A percentile compares a stretch with the other conserved stretches of the same genome.
phyloP scores from a whole-genome alignment of 768 basidiomycete species.

The Mycena rosella region DNA sequence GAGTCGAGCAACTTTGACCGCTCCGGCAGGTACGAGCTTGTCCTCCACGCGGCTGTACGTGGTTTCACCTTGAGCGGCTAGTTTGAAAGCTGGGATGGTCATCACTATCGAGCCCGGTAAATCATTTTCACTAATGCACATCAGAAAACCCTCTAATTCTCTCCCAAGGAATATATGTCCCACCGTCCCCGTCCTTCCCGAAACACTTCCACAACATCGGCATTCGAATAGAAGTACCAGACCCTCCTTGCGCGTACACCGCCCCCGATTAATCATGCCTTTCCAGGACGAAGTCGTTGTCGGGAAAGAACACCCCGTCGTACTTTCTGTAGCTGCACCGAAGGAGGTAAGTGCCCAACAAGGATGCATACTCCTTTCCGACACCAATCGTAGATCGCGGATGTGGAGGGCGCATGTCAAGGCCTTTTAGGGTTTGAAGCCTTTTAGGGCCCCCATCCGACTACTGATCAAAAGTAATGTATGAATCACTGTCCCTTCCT shows the following conservation, averaged over 20 bases:
- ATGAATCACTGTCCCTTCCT: not conserved
- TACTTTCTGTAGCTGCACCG: slow-evolving; percentile 80
- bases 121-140: slow-evolving; percentile 22
- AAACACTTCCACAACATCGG: slow-evolving; percentile 92
- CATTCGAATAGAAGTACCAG: slow-evolving; percentile 86
- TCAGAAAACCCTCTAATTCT: slow-evolving; percentile 13
- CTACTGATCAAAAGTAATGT: not conserved
- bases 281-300: slow-evolving; percentile 80
- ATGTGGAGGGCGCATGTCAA: slow-evolving; percentile 86
- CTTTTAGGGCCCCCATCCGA: slow-evolving; percentile 30
- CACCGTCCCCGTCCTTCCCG: slow-evolving; percentile 82
- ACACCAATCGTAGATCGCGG: slow-evolving; percentile 62
- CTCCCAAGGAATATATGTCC: slow-evolving; percentile 84
- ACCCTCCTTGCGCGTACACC: not conserved
- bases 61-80: slow-evolving; percentile 43
- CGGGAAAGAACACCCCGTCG: slow-evolving; percentile 67
- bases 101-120: slow-evolving; percentile 91
- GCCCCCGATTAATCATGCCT: slow-evolving; percentile 1
- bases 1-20: slow-evolving; percentile 80
- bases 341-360: slow-evolving; percentile 74
- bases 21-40: slow-evolving; percentile 58
- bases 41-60: not conserved
- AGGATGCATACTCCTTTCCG: not conserved
- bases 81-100: slow-evolving; percentile 88
- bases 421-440: slow-evolving; percentile 76